Evolutionary conservation across 1,284 basidiomycete genomes (phyloP).

Genomic region (Chalciporus sp.): DNA sequence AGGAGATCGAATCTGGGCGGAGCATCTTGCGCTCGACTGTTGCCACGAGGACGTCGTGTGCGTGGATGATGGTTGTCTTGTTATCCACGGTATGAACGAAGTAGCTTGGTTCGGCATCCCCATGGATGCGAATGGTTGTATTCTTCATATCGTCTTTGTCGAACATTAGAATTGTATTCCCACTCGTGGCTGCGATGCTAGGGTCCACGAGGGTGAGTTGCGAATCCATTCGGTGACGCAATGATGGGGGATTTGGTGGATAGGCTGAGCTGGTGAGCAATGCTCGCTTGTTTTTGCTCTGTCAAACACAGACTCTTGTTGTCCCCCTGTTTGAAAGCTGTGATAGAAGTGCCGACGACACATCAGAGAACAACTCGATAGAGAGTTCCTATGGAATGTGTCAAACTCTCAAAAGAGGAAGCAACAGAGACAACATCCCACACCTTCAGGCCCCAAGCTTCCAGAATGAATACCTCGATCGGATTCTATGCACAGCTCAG

Average conservation of each 20-base stretch:
- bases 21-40: neutral
- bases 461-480: too few relatives aligned
- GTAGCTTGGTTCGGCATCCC: constrained; percentile 1
- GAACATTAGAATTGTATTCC: neutral
- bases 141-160: constrained; percentile 9
- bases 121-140: neutral
- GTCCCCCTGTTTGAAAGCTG: too few relatives aligned
- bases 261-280: too few relatives aligned
- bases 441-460: too few relatives aligned
- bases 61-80: neutral
- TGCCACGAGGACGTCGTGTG: neutral
- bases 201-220: neutral
- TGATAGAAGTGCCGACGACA: too few relatives aligned
- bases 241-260: neutral
- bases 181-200: neutral
- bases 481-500: too few relatives aligned
- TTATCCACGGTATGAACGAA: neutral
- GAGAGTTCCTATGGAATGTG: too few relatives aligned
- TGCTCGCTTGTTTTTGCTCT: too few relatives aligned
- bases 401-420: too few relatives aligned
- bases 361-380: too few relatives aligned
- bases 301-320: too few relatives aligned
- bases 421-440: too few relatives aligned
- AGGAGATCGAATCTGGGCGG: constrained; percentile 3
- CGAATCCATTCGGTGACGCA: neutral